Evolutionary conservation across 495 filamentous ascomycete species (phyloP), one percentile per base, ranked within the genome.

Genomic region (Astrothelium subdiscretum): DNA sequence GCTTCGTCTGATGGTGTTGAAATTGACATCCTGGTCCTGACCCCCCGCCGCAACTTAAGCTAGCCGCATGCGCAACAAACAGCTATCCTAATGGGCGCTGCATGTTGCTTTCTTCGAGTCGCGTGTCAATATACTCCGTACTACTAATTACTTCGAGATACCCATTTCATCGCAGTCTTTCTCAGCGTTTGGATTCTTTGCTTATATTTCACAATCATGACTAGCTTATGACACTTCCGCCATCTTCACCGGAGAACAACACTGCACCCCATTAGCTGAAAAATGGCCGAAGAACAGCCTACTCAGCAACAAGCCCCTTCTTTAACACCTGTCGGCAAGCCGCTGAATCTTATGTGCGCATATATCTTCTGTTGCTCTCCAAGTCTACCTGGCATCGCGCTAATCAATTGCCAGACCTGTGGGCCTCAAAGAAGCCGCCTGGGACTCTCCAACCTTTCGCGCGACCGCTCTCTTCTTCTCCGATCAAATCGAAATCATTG

Each of bases 391-490:
- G 38, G 48, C 63, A 24, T 32, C 3, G 20, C 15, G 3, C 52
- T 63, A 63, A 69, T 38, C 35, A 57, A 67, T 74, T 72, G 59
- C 20, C 61, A 88, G 85, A 59, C 92, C 94, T n/a, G 95, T 97
- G 31, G 82, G 84, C 54, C 81, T 96, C 62, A 91, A 89, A 78
- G 94, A 98, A 81, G 94, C 94, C 57, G 88, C 91, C 31, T 86
- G 97, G 75, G 94, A 98, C 75, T 94, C 90, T 2, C 94, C 94
- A 26, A 95, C 92, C 40, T 98, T 97, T 74, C 87, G 94, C 63
- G 88, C 91, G 32, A 89, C 90, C 13, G 85, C 91, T 61, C 75
- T 87, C 42, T 91, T 97, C 77, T 96, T 95, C 76, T 79, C 85
- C 32, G 94, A 97, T 65, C 91, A 97, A 77, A 83, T 96, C 71